Evolutionary conservation across 1,284 basidiomycete species (phyloP), one percentile per base, ranked within the genome.

Genomic region (Tilletiopsis washingtonensis): DNA sequence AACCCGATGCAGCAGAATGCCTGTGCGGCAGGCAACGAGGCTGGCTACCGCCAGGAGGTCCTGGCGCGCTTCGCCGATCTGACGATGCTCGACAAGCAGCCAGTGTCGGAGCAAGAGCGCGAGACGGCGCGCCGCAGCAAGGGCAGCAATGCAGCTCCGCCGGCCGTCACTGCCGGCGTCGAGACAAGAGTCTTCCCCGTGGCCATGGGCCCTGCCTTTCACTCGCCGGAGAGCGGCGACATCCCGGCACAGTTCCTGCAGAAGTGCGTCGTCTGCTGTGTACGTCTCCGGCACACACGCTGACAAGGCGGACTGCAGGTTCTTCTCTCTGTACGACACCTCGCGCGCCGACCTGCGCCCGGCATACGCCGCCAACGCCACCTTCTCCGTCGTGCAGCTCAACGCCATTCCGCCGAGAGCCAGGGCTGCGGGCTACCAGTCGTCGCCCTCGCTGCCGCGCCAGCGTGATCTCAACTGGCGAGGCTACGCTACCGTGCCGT

Each of bases 301-400:
- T n/a, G n/a, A n/a, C n/a, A n/a, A n/a, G n/a, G n/a, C n/a, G n/a
- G n/a, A n/a, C n/a, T n/a, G n/a, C 23, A 37, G 47, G 26, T 48
- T 19, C 75, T 93, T 94, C 75, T 80, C 83, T 3, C 74, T 83
- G 1, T 93, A 86, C 72, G 93, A 98, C 74, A 79, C 77, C 24
- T 81, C 86, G 59, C 82, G 93, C 23, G 74, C 78, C 0, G 76
- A 79, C 2, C 79, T 94, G 5, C 64, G 81, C 32, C 79, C 85
- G 41, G 88, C 80, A 5, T 98, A 97, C 72, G 82, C 86, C 54
- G 81, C 85, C 0, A 77, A 81, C 34, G 86, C 91, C 12, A 90
- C 88, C 9, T 91, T 96, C 69, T 93, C 91, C 0, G 85, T 85
- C 72, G 84, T 85, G 12, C 80, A 82, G 61, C 90, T 91, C 71